Conservation (phyloP, 129 eudicot genomes). For the Saposhnikovia divaricata region DNA sequence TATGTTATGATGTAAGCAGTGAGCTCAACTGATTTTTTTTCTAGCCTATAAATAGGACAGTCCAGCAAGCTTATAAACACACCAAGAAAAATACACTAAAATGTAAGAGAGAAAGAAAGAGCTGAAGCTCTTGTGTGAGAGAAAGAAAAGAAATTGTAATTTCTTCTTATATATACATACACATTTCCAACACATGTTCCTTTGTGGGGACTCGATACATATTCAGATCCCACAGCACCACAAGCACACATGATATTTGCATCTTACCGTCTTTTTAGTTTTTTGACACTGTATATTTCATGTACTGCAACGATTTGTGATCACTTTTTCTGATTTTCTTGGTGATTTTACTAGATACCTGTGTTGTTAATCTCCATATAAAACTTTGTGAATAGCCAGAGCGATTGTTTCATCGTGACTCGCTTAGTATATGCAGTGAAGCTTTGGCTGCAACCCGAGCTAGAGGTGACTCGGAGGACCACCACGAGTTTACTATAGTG, state of each 20-base stretch:
- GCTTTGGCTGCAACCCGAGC: constrained; percentile 99
- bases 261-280: background rate
- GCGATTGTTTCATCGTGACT: constrained; percentile 72
- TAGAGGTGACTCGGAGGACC: constrained; percentile 74
- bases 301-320: background rate
- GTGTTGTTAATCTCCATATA: constrained; percentile 26
- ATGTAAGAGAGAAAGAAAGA: too few relatives aligned
- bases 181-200: too few relatives aligned
- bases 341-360: background rate
- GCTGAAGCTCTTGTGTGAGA: too few relatives aligned
- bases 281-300: too few relatives aligned
- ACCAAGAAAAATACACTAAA: too few relatives aligned
- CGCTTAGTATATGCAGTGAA: constrained; percentile 62
- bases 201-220: background rate
- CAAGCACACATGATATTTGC: background rate
- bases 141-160: too few relatives aligned
- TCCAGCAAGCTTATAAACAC: too few relatives aligned
- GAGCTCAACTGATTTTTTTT: too few relatives aligned
- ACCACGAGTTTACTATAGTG: constrained; percentile 81
- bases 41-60: too few relatives aligned
- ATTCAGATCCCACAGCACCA: background rate
- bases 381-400: constrained; percentile 74
- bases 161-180: too few relatives aligned
- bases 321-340: background rate
- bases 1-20: too few relatives aligned